These are phyloP conservation scores for Entoloma clypeatum DNA, from an alignment of 1,284 basidiomycete genomes.

Conservation along the genomic window DNA sequence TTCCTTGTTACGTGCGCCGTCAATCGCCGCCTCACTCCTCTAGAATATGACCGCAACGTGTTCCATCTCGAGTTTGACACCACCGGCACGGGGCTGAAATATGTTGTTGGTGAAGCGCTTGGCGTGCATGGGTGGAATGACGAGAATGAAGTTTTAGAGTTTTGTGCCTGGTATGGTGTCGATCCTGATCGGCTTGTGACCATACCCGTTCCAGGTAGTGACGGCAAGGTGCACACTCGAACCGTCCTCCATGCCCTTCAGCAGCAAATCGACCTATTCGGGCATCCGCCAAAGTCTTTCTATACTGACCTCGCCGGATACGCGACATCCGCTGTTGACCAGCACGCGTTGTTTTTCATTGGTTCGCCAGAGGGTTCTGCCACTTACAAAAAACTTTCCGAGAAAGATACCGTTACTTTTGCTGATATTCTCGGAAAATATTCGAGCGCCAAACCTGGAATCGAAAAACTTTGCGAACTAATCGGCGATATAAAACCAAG, in stretches of 20 bases:
- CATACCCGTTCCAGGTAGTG: constrained; percentile 66
- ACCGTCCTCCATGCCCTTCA: constrained; percentile 96
- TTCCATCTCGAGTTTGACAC: constrained; percentile 99
- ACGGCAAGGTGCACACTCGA: constrained; percentile 73
- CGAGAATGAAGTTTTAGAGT: constrained; percentile 80
- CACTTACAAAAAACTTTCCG: constrained; percentile 93
- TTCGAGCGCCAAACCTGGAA: constrained; percentile 73
- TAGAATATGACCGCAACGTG: constrained; percentile 96
- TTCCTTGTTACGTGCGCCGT: constrained; percentile 93
- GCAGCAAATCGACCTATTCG: constrained; percentile 96
- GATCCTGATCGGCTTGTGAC: constrained; percentile 81
- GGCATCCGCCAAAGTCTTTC: constrained; percentile 94
- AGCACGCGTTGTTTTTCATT: constrained; percentile 87
- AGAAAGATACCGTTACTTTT: constrained; percentile 94
- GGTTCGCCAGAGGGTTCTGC: constrained; percentile 87
- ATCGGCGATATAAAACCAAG: constrained; percentile 94
- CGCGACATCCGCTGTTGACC: constrained; percentile 73
- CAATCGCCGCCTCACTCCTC: constrained; percentile 91
- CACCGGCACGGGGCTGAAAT: constrained; percentile 88
- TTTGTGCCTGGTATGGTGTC: constrained; percentile 90
- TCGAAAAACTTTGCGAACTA: constrained; percentile 84
- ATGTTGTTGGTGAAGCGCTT: constrained; percentile 94
- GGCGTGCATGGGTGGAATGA: constrained; percentile 99
- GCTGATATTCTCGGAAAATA: constrained; percentile 85
- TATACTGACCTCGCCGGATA: constrained; percentile 84